A percentile compares a stretch with the other conserved stretches of the same genome.
phyloP scores from a whole-genome alignment of 106 monocot genomes.

The Phalaenopsis equestris region DNA sequence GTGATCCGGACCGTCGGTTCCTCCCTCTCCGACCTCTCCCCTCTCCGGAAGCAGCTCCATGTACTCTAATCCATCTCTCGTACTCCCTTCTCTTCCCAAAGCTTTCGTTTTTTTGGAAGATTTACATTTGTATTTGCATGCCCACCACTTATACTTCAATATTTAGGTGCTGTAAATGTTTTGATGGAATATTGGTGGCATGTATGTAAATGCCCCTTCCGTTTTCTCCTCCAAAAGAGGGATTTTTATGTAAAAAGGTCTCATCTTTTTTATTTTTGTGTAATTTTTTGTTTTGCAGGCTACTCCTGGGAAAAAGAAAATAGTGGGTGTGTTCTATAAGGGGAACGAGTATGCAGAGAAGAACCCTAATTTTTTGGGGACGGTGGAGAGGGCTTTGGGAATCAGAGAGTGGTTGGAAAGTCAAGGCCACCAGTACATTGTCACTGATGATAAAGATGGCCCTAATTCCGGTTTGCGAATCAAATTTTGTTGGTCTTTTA shows the following conservation, averaged over 20 bases:
- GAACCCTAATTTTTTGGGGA: conserved; percentile 92
- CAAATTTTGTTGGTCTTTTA: background rate
- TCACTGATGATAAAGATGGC: conserved; percentile 98
- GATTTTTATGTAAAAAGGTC: background rate
- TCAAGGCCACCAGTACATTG: conserved; percentile 85
- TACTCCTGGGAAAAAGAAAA: conserved; percentile 81
- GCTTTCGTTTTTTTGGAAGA: background rate
- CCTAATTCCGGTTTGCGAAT: conserved; percentile 51
- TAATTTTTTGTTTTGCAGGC: conserved; percentile 25
- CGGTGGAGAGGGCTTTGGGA: conserved; percentile 64
- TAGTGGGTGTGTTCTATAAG: conserved; percentile 96
- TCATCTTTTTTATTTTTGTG: background rate
- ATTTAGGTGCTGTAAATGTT: too few species aligned
- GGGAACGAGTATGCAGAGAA: conserved; percentile 70
- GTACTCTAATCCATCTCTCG: conserved; percentile 10
- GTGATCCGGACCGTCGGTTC: conserved; percentile 23
- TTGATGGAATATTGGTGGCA: too few species aligned
- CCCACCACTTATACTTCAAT: too few species aligned
- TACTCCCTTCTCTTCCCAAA: background rate
- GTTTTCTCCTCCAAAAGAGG: background rate
- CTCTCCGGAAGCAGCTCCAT: conserved; percentile 27
- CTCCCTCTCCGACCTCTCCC: background rate
- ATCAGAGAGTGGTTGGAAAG: conserved; percentile 85
- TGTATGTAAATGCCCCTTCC: too few species aligned
- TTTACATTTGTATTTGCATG: too few species aligned